Base-by-base conservation (phyloP, 192 early-diverging fungal genomes). In the Rhizoclosmatium globosum region DNA sequence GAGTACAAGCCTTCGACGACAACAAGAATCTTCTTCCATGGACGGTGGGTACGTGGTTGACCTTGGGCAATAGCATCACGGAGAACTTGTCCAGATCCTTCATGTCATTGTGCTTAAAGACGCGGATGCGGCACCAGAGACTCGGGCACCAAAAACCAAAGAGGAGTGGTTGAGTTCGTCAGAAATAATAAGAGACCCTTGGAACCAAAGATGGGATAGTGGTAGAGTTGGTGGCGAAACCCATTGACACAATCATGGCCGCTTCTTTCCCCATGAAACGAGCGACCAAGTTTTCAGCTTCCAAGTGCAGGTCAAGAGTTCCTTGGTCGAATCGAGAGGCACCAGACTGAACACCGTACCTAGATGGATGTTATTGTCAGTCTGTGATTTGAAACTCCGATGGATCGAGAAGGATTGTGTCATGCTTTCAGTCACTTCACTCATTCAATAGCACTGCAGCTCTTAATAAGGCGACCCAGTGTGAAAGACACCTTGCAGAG, bases 21-120 rank as follows among this genome's bases (percentile, higher is more conserved):
- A 2, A 99, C 90, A 76, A 99, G 82, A 82, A 99, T 99, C 86
- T 99, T 99, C 86, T 97, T 97, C 98, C 98, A 99, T 13, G 96
- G 98, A 41, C 98, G 92, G 82, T 98, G 97, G 6, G 96, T 99
- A 68, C 98, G 90, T 38, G 97, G 97, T 85, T 99, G 98, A 43
- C 98, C 98, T 83, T 97, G 94, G 50, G 95, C 85, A 75, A 99
- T 98, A 74, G 91, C 90, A 71, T 95, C 91, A 47, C 94, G 91
- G 56, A 99, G 88, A 44, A 95, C 88, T 39, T 80, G 53, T 96
- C 95, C 46, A 99, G 83, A 82, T 94, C 93, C 3, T 83, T 82
- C 48, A 92, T 84, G 81, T 95, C 91, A 85, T 99, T 99, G 86
- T 99, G 96, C 80, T 94, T 94, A 86, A 98, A 99, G 53, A 97